Conservation (phyloP, 2,329 filamentous ascomycete genomes). For the Fonsecaea pedrosoi region DNA sequence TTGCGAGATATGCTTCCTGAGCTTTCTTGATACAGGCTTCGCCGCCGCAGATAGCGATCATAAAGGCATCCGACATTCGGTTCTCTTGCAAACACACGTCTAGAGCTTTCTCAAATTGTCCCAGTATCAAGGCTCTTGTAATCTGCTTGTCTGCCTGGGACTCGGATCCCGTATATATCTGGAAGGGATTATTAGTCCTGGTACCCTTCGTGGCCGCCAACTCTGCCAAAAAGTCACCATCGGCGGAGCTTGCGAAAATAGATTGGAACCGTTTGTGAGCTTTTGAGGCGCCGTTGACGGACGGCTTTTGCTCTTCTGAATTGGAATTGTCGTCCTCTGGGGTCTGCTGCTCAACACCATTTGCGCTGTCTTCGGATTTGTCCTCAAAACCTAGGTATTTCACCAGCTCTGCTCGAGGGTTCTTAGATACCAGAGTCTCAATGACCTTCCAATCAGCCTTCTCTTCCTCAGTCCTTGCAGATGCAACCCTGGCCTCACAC, state of each 20-base stretch:
- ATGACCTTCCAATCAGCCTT: constrained; percentile 97
- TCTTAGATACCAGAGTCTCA: constrained; percentile 81
- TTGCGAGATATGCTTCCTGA: constrained; percentile 86
- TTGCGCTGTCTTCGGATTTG: constrained; percentile 58
- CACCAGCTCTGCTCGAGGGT: constrained; percentile 83
- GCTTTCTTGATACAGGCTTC: constrained; percentile 94
- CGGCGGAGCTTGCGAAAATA: constrained; percentile 77
- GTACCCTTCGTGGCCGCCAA: constrained; percentile 87
- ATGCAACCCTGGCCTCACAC: constrained; percentile 77
- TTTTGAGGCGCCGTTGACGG: constrained; percentile 56
- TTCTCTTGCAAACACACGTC: constrained; percentile 88
- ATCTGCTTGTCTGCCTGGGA: constrained; percentile 83
- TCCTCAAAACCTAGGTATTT: constrained; percentile 88
- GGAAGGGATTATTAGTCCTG: constrained; percentile 93
- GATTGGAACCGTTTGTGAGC: constrained; percentile 72
- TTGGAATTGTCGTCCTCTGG: constrained; percentile 45
- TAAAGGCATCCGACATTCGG: constrained; percentile 92
- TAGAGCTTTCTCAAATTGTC: constrained; percentile 87
- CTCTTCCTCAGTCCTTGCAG: constrained; percentile 83
- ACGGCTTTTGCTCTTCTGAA: constrained; percentile 50
- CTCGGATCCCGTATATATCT: constrained; percentile 83
- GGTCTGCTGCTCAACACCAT: constrained; percentile 44
- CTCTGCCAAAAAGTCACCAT: constrained; percentile 84
- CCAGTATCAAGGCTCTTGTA: constrained; percentile 85
- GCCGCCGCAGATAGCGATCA: constrained; percentile 96